These are phyloP conservation scores for Zhuliangozyma blackwelliae DNA, from an alignment of 1,139 yeast genomes.

Conservation along the genomic window DNA sequence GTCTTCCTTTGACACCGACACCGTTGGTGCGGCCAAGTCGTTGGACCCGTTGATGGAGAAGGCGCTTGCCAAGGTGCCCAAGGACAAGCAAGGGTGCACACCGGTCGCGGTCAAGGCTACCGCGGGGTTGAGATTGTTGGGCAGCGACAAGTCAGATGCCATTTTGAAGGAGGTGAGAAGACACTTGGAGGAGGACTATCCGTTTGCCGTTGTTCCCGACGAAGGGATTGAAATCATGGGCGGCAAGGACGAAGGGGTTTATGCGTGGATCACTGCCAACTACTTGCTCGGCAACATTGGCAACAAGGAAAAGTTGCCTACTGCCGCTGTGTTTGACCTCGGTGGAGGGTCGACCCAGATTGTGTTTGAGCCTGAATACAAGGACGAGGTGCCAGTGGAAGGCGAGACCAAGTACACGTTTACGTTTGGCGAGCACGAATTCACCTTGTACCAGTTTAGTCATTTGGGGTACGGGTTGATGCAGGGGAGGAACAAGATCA, in stretches of 20 bases:
- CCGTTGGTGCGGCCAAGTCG: slow-evolving; percentile 81
- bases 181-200: slow-evolving; percentile 74
- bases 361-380: slow-evolving; percentile 86
- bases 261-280: slow-evolving; percentile 97
- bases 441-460: slow-evolving; percentile 86
- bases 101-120: slow-evolving; percentile 98
- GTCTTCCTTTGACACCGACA: slow-evolving; percentile 77
- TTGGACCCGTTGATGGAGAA: slow-evolving; percentile 72
- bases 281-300: slow-evolving; percentile 92
- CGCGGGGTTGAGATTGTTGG: slow-evolving; percentile 89
- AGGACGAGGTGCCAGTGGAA: slow-evolving; percentile 51
- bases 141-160: slow-evolving; percentile 63
- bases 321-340: slow-evolving; percentile 95
- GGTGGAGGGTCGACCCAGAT: slow-evolving; percentile 99
- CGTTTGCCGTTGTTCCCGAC: slow-evolving; percentile 83
- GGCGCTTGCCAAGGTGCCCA: slow-evolving; percentile 77
- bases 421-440: slow-evolving; percentile 75
- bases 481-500: slow-evolving; percentile 86
- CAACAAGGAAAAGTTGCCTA: slow-evolving; percentile 59
- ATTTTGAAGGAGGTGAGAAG: slow-evolving; percentile 72
- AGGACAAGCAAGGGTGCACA: slow-evolving; percentile 67
- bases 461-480: slow-evolving; percentile 94
- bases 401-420: slow-evolving; percentile 88
- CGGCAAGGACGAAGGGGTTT: slow-evolving; percentile 97
- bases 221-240: slow-evolving; percentile 91